These are phyloP conservation scores for Ogataea chonburiensis DNA, from an alignment of 805 yeast genomes.

Conservation along the genomic window DNA sequence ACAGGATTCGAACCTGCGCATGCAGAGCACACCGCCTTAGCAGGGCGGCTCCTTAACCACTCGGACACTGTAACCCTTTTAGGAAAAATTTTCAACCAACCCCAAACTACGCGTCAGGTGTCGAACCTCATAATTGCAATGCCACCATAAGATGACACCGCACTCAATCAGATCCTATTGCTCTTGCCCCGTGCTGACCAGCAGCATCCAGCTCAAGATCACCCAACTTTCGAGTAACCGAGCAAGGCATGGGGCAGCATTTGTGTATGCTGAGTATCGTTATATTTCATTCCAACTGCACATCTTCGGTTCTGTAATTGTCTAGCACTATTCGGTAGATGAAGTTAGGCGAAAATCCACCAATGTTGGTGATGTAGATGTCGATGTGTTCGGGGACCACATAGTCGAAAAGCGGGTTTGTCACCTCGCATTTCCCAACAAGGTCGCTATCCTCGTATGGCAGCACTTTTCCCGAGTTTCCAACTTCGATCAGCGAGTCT, in stretches of 20 bases:
- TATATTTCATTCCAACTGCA: conserved; percentile 44
- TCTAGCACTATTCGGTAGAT: conserved; percentile 93
- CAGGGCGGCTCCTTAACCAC: conserved; percentile 78
- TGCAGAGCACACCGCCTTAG: conserved; percentile 88
- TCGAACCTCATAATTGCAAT: conserved; percentile 41
- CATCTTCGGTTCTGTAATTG: conserved; percentile 86
- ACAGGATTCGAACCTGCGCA: conserved; percentile 99
- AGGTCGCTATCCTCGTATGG: conserved; percentile 68
- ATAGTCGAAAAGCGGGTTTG: conserved; percentile 88
- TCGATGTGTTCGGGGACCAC: conserved; percentile 93
- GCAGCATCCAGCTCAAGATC: conserved; percentile 64
- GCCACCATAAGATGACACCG: conserved; percentile 45
- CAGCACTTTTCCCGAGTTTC: conserved; percentile 87
- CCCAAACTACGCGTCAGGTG: conserved; percentile 17
- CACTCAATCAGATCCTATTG: conserved; percentile 54
- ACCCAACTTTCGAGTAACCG: conserved; percentile 39
- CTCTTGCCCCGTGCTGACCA: conserved; percentile 47
- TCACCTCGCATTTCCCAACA: conserved; percentile 72
- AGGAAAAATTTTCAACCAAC: background rate
- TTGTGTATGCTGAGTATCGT: conserved; percentile 2
- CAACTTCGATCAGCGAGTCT: conserved; percentile 82
- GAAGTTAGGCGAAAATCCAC: conserved; percentile 95
- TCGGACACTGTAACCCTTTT: conserved; percentile 59
- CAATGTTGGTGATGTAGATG: conserved; percentile 90
- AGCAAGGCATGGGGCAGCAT: conserved; percentile 63